Evolutionary conservation across 768 basidiomycete species (phyloP).

Genomic region (Cystoderma amianthinum): DNA sequence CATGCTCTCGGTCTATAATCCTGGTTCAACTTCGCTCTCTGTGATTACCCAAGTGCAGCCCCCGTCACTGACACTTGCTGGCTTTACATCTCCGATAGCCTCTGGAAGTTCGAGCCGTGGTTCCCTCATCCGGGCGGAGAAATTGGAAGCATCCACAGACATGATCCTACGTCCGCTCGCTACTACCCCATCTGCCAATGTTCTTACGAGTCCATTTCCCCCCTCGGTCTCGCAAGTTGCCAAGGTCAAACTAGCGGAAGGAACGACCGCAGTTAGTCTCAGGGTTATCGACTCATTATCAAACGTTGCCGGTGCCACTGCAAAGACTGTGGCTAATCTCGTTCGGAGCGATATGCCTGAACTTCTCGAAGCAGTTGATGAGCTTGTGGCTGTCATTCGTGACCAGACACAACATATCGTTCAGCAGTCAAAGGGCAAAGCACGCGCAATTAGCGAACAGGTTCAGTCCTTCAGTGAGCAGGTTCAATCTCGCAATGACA

Average conservation of each 20-base stretch:
- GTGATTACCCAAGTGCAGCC: conserved; percentile 15
- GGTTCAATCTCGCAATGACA: conserved; percentile 40
- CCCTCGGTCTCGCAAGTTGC: conserved; percentile 14
- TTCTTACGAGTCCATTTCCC: conserved; percentile 22
- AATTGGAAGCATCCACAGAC: conserved; percentile 15
- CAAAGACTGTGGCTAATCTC: conserved; percentile 33
- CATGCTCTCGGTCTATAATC: conserved; percentile 44
- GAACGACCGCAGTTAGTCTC: conserved; percentile 27
- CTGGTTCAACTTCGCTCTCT: conserved; percentile 37
- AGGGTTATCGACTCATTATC: conserved; percentile 40
- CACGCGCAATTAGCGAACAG: conserved; percentile 33
- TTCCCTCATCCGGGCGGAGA: conserved; percentile 5
- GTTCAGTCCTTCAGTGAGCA: conserved; percentile 34
- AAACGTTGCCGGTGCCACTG: conserved; percentile 37
- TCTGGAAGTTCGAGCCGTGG: conserved; percentile 15
- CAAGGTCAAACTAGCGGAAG: conserved; percentile 8
- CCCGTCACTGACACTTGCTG: conserved; percentile 13
- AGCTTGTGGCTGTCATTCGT: conserved; percentile 41
- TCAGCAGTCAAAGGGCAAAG: conserved; percentile 41
- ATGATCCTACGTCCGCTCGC: conserved; percentile 13
- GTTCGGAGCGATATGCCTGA: conserved; percentile 49
- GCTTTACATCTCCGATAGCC: conserved; percentile 11
- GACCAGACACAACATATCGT: conserved; percentile 40
- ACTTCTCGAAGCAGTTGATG: conserved; percentile 53
- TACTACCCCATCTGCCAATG: conserved; percentile 13